Percentiles rank a stretch among this genome's conserved stretches.
phyloP scores from a whole-genome alignment of 208 protist species.

The Leishmania braziliensis region DNA sequence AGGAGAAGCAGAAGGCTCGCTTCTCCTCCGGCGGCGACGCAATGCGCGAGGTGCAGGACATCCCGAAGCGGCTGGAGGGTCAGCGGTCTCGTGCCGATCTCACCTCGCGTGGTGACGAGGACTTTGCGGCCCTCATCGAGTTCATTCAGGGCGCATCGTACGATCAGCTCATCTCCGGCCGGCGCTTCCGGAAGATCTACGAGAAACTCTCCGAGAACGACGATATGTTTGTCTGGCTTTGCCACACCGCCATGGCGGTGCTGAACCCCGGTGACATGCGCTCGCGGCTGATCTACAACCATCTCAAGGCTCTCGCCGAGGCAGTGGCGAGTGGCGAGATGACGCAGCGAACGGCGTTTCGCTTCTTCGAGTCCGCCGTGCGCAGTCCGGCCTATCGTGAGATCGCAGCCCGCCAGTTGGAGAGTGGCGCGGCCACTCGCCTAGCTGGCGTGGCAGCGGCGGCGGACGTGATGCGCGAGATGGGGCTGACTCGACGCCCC shows the following conservation, averaged over 20 bases:
- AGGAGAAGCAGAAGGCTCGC: slow-evolving; percentile 88
- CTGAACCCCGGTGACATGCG: slow-evolving; percentile 90
- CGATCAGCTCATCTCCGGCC: slow-evolving; percentile 88
- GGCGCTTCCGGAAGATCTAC: slow-evolving; percentile 89
- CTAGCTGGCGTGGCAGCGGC: slow-evolving; percentile 85
- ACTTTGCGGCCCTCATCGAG: slow-evolving; percentile 87
- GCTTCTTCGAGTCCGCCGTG: slow-evolving; percentile 88
- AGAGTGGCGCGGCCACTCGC: slow-evolving; percentile 80
- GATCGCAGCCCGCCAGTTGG: slow-evolving; percentile 80
- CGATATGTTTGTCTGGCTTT: slow-evolving; percentile 92
- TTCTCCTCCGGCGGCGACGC: slow-evolving; percentile 89
- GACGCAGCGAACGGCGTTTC: slow-evolving; percentile 87
- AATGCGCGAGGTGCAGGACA: slow-evolving; percentile 88
- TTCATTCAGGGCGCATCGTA: slow-evolving; percentile 90
- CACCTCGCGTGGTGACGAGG: slow-evolving; percentile 60
- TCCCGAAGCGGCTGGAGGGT: slow-evolving; percentile 81
- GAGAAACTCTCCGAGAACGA: slow-evolving; percentile 88
- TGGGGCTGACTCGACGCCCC: slow-evolving; percentile 84
- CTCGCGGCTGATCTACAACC: slow-evolving; percentile 86
- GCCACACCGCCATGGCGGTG: slow-evolving; percentile 91
- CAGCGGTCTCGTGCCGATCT: slow-evolving; percentile 71
- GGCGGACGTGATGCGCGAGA: slow-evolving; percentile 86
- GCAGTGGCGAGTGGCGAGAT: slow-evolving; percentile 85
- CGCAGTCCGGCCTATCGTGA: slow-evolving; percentile 87
- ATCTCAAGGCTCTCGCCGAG: slow-evolving; percentile 85